These are phyloP conservation scores for Persicaria maculosa DNA, from an alignment of 148 eudicot genomes.

Conservation along the genomic window DNA sequence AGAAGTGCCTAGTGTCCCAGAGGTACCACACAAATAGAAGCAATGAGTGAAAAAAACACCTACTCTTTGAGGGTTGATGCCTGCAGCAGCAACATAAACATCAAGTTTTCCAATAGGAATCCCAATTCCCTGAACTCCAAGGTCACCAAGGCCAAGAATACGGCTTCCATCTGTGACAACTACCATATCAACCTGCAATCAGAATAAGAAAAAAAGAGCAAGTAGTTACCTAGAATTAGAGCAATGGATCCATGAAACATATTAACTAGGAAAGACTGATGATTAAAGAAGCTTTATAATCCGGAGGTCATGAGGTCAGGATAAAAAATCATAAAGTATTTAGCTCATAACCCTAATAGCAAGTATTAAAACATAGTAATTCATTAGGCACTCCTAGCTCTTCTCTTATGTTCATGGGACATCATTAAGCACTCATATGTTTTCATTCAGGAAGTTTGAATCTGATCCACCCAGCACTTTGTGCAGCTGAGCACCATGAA, in stretches of 20 bases:
- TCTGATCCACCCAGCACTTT: neutral
- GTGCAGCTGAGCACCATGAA: neutral
- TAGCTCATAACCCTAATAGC: neutral
- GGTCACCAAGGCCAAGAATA: slow-evolving; percentile 95
- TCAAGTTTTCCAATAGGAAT: slow-evolving; percentile 98
- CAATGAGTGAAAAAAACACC: slow-evolving; percentile 15
- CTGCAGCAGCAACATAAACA: slow-evolving; percentile 99
- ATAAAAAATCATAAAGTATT: neutral
- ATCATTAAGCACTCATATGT: neutral
- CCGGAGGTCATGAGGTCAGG: neutral
- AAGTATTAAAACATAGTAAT: neutral
- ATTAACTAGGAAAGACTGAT: neutral
- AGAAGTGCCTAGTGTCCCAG: neutral
- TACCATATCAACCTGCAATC: slow-evolving; percentile 93
- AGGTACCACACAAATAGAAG: slow-evolving; percentile 1
- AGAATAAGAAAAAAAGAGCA: slow-evolving; percentile 14
- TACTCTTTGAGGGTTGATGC: slow-evolving; percentile 91
- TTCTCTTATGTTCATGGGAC: neutral
- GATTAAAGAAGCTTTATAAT: neutral
- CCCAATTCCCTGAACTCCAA: slow-evolving; percentile 98
- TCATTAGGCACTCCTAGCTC: neutral
- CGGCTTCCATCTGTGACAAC: slow-evolving; percentile 99
- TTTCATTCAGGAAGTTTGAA: neutral
- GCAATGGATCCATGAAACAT: neutral
- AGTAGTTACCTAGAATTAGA: slow-evolving; percentile 4